Evolutionary conservation across 23 red algal species (phyloP).

Genomic region (Gracilaria vermiculophylla): DNA sequence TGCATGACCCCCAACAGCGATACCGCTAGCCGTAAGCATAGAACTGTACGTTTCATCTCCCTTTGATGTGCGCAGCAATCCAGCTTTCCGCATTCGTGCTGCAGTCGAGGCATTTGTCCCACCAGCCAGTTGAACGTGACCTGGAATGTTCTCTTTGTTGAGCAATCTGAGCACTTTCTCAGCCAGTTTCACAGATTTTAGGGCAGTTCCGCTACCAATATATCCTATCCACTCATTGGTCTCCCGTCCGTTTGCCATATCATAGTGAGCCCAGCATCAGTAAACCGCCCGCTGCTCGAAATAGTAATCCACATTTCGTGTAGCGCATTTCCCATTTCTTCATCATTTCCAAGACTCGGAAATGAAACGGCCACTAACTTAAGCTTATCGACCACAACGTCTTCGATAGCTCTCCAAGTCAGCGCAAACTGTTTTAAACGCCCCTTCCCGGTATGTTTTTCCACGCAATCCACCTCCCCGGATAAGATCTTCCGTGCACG

Average conservation of each 20-base stretch:
- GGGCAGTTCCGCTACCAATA: conserved; percentile 72
- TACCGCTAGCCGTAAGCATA: conserved; percentile 9
- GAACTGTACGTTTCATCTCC: not conserved
- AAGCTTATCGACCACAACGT: conserved; percentile 1
- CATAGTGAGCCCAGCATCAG: conserved; percentile 4
- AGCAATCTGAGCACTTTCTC: conserved; percentile 27
- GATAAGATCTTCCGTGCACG: conserved; percentile 28
- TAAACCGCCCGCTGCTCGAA: not conserved
- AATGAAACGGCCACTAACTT: conserved; percentile 83
- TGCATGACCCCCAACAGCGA: conserved; percentile 65
- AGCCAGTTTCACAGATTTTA: conserved; percentile 59
- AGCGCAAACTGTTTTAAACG: conserved; percentile 27
- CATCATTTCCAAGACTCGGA: conserved; percentile 64
- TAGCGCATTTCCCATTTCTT: not conserved
- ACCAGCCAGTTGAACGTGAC: conserved; percentile 91
- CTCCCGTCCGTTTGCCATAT: conserved; percentile 97
- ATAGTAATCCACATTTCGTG: conserved; percentile 18
- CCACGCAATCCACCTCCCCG: conserved; percentile 62
- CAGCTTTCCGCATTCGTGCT: conserved; percentile 40
- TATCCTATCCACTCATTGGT: conserved; percentile 99
- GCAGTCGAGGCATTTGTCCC: conserved; percentile 80
- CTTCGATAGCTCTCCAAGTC: conserved; percentile 64
- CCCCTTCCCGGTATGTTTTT: conserved; percentile 79
- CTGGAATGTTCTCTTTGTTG: conserved; percentile 35
- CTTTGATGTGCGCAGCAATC: not conserved